phyloP scores from a whole-genome alignment of 352 stramenopile species.

The Globisporangium sylvaticum region DNA sequence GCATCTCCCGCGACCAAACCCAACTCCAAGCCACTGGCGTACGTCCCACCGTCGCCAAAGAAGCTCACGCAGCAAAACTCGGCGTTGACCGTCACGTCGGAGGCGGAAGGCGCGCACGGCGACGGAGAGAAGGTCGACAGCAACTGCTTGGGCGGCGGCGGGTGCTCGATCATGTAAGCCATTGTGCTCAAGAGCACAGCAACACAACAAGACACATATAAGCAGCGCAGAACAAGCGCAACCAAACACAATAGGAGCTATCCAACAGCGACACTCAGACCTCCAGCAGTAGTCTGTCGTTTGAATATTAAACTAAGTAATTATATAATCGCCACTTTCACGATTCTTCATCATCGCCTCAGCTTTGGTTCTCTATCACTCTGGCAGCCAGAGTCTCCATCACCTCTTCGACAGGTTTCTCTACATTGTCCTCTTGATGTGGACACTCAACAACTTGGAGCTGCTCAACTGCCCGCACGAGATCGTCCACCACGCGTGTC shows the following conservation, averaged over 20 bases:
- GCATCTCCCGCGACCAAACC: neutral
- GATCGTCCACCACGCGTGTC: slow-evolving; percentile 1
- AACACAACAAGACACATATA: neutral
- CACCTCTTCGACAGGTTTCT: neutral
- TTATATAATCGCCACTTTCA: neutral
- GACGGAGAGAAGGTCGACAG: slow-evolving; percentile 33
- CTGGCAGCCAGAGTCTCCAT: neutral
- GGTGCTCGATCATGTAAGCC: slow-evolving; percentile 56
- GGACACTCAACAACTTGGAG: neutral
- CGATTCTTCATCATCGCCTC: neutral
- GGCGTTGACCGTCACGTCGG: slow-evolving; percentile 12
- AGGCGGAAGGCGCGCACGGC: neutral
- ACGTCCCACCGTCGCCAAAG: slow-evolving; percentile 7
- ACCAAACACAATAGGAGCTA: too few species aligned
- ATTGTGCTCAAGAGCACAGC: neutral
- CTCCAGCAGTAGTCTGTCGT: neutral
- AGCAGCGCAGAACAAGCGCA: too few species aligned
- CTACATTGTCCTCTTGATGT: neutral
- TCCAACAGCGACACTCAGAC: neutral
- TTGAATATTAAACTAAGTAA: slow-evolving; percentile 12
- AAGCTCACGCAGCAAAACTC: slow-evolving; percentile 17
- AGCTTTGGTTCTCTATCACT: neutral
- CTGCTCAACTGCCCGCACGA: slow-evolving; percentile 7
- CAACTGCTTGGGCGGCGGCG: slow-evolving; percentile 29
- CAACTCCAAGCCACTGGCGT: slow-evolving; percentile 12